Evolutionary conservation across 2,329 filamentous ascomycete genomes (phyloP), one percentile per base, ranked within the genome.

Genomic region (Aschersonia sp.): DNA sequence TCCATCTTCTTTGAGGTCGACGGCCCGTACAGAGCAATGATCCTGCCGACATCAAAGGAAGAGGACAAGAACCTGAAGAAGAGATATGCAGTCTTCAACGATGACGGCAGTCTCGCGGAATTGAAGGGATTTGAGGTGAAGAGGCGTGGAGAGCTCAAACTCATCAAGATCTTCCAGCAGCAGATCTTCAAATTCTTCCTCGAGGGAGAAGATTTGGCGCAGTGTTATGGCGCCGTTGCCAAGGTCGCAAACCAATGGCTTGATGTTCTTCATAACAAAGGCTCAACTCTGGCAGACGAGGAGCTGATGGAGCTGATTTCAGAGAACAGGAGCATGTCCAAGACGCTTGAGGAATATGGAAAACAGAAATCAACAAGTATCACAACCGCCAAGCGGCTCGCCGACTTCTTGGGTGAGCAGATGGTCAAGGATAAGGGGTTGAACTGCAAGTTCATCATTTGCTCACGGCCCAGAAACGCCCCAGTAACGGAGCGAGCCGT

Each of bases 1-100:
- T 92, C 89, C 35, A 98, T 98, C 64, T 98, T 98, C 71, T 98
- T 98, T 68, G 92, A 98, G 65, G 92, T 98, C 45, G 92, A 98
- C 58, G 92, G 92, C 4, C 92, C 92, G 0, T 98, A 98, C 73
- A 89, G 80, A 62, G 92, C 92, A 53, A 98, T 98, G 92, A 82
- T 98, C 51, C 66, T 98, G 53, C 92, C 92, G 2, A 97, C 92
- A 0, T 97, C 91, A 0, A 97, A 98, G 62, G 92, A 98, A 62
- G 92, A 97, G 65, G 91, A 97, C 70, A 98, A 97, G 72, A 98
- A 98, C 65, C 73, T 98, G 76, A 98, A 98, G 72, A 98, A 98
- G 69, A 82, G 92, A 60, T 98, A 98, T 62, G 92, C 94, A 41
- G 92, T 98, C 4, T 98, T 98, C 77, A 98, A 98, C 59, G 86